phyloP scores from a whole-genome alignment of 116 monocot genomes.

The Zostera marina region DNA sequence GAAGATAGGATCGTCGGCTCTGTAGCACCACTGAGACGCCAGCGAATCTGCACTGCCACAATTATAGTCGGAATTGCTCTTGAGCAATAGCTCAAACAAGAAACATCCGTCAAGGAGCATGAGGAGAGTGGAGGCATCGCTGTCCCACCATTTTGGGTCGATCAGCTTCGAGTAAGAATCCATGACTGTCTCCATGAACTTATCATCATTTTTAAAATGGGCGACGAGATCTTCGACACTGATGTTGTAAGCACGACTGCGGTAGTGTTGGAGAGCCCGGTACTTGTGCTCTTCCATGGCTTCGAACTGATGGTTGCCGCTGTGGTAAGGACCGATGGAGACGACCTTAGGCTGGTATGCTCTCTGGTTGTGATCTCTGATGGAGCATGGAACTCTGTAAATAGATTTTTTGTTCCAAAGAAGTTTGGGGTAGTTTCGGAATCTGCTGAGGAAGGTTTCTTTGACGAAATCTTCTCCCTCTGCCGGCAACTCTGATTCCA shows the following conservation, averaged over 20 bases:
- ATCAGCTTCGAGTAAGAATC: not conserved
- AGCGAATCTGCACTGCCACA: not conserved
- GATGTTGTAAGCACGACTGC: not conserved
- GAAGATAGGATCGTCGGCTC: not conserved
- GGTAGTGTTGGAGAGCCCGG: not conserved
- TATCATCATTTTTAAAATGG: not conserved
- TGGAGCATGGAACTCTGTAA: conserved; percentile 1
- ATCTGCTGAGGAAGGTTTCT: conserved; percentile 1
- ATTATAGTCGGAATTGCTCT: not conserved
- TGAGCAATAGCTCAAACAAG: too few relatives aligned
- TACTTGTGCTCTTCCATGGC: conserved; percentile 16
- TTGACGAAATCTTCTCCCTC: not conserved
- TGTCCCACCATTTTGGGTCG: conserved; percentile 3
- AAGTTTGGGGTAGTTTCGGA: not conserved
- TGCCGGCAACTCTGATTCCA: not conserved
- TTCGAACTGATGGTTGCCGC: conserved; percentile 1
- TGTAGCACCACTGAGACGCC: not conserved
- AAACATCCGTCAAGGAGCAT: conserved; percentile 19
- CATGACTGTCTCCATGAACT: not conserved
- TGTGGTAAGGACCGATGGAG: conserved; percentile 23
- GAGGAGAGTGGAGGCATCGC: not conserved
- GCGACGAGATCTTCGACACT: not conserved
- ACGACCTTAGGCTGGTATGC: conserved; percentile 13
- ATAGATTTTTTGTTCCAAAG: conserved; percentile 1
- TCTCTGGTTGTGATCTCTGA: not conserved